Base-by-base conservation (phyloP, 768 basidiomycete species). In the Leccinellum albellum region DNA sequence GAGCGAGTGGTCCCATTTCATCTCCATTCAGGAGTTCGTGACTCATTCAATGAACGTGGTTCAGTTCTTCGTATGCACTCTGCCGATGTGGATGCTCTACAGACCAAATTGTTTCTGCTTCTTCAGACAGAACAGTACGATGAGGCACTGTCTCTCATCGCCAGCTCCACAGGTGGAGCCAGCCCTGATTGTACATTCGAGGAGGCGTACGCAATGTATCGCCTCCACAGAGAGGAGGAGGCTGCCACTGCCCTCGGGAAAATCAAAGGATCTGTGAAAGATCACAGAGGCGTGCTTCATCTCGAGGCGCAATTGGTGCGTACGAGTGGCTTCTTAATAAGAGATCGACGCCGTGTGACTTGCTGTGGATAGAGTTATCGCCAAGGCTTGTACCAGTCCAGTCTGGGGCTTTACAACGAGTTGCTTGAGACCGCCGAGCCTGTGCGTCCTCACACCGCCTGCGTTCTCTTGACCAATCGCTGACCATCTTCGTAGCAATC, bases 251-350 rank as follows among this genome's bases (percentile, higher is more conserved):
- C 86, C 28, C 68, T 94, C 21, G 70, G 72, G 1, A 68, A 63
- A 48, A 73, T 87, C 63, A 84, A 82, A 67, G 63, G 73, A 54
- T 65, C 71, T 31, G 73, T 72, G 24, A 68, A 62, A 55, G 78
- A 77, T 53, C 80, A 85, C 60, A 76, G 90, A 59, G 90, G 88
- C 13, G 77, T 84, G 33, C 65, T 83, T 46, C 91, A 94, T 74
- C 77, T 97, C 15, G 89, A 94, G 68, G 94, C 93, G 28, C 94
- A 97, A 68, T 75, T 95, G 72, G 94, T 92, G 69, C 64, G 88
- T 57, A 23, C 46, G n/a, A 51, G 51, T 47, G 50, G 44, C 32
- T 56, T 53, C 48, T 56, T 58, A 54, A 64, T 57, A 49, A 61
- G 53, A 59, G 58, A 59, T 67, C 54, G 51, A 53, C n/a, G 53